Conservation (phyloP, 148 eudicot species). For the Rhododendron mucronatum region DNA sequence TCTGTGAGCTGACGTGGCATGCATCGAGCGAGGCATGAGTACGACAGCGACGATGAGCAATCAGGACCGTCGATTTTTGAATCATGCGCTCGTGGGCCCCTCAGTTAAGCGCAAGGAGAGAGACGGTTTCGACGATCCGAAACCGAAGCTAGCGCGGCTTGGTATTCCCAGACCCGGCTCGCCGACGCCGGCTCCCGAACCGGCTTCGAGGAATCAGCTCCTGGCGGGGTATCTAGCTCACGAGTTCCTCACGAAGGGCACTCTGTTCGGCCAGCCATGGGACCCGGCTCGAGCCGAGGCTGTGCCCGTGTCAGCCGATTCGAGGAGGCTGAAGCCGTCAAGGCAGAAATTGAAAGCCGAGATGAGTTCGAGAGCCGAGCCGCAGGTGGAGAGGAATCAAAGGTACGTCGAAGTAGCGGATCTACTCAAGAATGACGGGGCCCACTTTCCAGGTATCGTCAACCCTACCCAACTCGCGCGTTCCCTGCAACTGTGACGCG, state of each 20-base stretch:
- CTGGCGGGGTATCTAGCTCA: conserved; percentile 37
- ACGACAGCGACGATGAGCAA: conserved; percentile 10
- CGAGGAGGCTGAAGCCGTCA: neutral
- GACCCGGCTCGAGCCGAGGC: conserved; percentile 40
- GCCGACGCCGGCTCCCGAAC: neutral
- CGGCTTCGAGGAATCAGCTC: conserved; percentile 21
- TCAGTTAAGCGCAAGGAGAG: conserved; percentile 19
- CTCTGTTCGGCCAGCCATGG: conserved; percentile 42
- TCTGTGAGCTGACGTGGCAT: conserved; percentile 23
- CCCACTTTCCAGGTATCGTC: conserved; percentile 40
- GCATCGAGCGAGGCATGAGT: conserved; percentile 14
- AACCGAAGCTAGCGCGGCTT: conserved; percentile 11
- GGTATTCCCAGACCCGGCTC: neutral
- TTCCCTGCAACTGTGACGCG: conserved; percentile 25
- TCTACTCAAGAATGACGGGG: conserved; percentile 39
- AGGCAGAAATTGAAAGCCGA: neutral
- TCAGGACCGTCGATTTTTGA: conserved; percentile 16
- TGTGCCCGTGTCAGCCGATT: conserved; percentile 7
- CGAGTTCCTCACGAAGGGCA: conserved; percentile 37
- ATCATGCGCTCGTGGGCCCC: conserved; percentile 10
- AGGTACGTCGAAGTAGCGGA: conserved; percentile 37
- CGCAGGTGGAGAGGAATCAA: conserved; percentile 9
- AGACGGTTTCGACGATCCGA: conserved; percentile 2
- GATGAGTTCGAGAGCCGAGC: neutral
- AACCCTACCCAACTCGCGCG: conserved; percentile 49